Base-by-base conservation (phyloP, 2,329 filamentous ascomycete species). In the Coniochaeta pulveracea region DNA sequence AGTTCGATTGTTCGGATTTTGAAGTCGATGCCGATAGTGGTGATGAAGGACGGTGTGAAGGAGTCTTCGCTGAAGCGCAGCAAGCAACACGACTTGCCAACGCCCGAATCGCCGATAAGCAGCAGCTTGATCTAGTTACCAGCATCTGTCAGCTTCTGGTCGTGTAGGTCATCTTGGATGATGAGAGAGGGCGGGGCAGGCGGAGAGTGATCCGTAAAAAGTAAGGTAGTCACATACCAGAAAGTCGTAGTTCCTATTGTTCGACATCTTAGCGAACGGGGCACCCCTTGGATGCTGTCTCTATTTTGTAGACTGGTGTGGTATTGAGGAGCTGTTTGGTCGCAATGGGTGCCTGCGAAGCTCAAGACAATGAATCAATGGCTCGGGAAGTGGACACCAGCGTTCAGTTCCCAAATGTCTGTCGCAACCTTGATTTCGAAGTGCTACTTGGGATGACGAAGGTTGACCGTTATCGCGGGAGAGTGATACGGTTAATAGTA, bases 1-100 rank as follows among this genome's bases (percentile, higher is more conserved):
- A 98, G 72, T 66, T 98, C 91, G 64, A 98, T 98, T 44, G 91
- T 98, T 47, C 91, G 77, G 57, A 98, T 98, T 74, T 98, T 98
- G 71, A 98, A 98, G 66, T 98, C 91, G 67, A 98, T 96, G 48
- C 91, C 91, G 62, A 98, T 98, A 42, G 91, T 98, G 42, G 88
- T 94, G 69, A 95, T 95, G 71, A 94, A 95, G 48, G 85, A 93
- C 26, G 88, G 88, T 34, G 88, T 95, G 66, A 94, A 95, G 29
- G 85, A 93, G 69, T 95, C 88, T 65, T 95, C 88, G 62, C 85
- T 93, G 69, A 95, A 95, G 49, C 88, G 85, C 55, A 95, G 69
- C 58, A 95, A 73, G 63, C 88, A 94, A 77, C 88, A 95, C 47
- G 88, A 95, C 66, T 95, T 95, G 59, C 88, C 88, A 41, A 95